phyloP scores from a whole-genome alignment of 495 filamentous ascomycete genomes.

The Patellaria atrata region DNA sequence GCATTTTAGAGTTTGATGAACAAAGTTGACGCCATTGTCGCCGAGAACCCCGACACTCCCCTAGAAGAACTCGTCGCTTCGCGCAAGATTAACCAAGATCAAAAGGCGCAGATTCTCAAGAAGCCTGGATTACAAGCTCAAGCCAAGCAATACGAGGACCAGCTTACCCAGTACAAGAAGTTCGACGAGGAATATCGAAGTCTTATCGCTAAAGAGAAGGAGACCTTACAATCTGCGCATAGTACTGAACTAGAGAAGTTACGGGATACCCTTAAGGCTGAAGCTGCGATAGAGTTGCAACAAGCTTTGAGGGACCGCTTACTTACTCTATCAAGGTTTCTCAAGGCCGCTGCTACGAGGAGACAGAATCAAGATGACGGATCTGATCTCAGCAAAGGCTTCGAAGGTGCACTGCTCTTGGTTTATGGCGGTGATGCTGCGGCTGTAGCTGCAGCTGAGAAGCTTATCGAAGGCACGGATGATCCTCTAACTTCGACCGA shows the following conservation, averaged over 20 bases:
- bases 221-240: slow-evolving; percentile 52
- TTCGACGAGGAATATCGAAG: slow-evolving; percentile 64
- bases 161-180: slow-evolving; percentile 70
- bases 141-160: slow-evolving; percentile 64
- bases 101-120: slow-evolving; percentile 76
- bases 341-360: slow-evolving; percentile 41
- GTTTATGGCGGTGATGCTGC: slow-evolving; percentile 76
- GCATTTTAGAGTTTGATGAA: slow-evolving; percentile 51
- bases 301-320: slow-evolving; percentile 36
- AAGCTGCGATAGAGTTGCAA: slow-evolving; percentile 45
- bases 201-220: slow-evolving; percentile 52
- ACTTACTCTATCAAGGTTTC: slow-evolving; percentile 30
- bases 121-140: slow-evolving; percentile 73
- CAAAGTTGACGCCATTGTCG: slow-evolving; percentile 65
- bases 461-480: slow-evolving; percentile 65
- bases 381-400: slow-evolving; percentile 62
- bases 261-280: slow-evolving; percentile 31
- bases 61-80: slow-evolving; percentile 71
- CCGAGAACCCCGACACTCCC: slow-evolving; percentile 56
- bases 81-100: slow-evolving; percentile 84
- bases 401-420: slow-evolving; percentile 77
- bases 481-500: slow-evolving; percentile 54
- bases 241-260: slow-evolving; percentile 59
- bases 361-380: slow-evolving; percentile 46
- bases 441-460: slow-evolving; percentile 70